A percentile compares a stretch with the other conserved stretches of the same genome.
phyloP scores from a whole-genome alignment of 306 rosid genomes.

The Trifolium repens region DNA sequence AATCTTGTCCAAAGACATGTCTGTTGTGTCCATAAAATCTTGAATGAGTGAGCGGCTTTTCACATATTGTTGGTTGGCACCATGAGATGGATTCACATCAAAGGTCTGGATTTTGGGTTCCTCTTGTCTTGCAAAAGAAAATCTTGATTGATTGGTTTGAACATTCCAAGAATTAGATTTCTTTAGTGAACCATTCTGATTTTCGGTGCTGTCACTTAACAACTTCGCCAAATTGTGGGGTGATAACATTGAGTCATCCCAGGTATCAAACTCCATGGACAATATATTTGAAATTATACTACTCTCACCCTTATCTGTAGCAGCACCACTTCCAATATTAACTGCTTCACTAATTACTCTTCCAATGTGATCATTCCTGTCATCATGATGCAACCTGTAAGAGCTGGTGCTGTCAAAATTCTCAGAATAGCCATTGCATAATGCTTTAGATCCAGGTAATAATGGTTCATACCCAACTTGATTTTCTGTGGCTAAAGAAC shows the following conservation, averaged over 20 bases:
- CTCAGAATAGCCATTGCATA: constrained; percentile 60
- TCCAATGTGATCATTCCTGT: constrained; percentile 50
- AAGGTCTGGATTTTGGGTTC: constrained; percentile 58
- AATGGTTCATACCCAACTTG: constrained; percentile 49
- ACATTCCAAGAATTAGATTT: constrained; percentile 72
- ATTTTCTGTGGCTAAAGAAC: constrained; percentile 48
- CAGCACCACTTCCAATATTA: constrained; percentile 48
- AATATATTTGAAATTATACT: constrained; percentile 92
- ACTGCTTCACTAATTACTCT: constrained; percentile 53
- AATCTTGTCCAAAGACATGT: constrained; percentile 53
- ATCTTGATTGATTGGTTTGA: constrained; percentile 80
- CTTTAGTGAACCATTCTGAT: constrained; percentile 51
- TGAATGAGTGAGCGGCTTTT: constrained; percentile 54
- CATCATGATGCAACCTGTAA: constrained; percentile 55
- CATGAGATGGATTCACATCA: constrained; percentile 58
- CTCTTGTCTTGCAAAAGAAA: constrained; percentile 90
- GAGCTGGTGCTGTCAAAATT: constrained; percentile 53
- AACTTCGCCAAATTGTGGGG: constrained; percentile 66
- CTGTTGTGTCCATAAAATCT: constrained; percentile 60
- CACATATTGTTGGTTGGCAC: constrained; percentile 51
- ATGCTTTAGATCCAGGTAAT: constrained; percentile 49
- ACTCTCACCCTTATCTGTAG: constrained; percentile 77
- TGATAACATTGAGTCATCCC: constrained; percentile 73
- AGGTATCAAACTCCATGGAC: constrained; percentile 74
- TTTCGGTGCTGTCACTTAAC: constrained; percentile 62